Base-by-base conservation (phyloP, 2,329 filamentous ascomycete genomes). In the Fusarium pseudograminearum region DNA sequence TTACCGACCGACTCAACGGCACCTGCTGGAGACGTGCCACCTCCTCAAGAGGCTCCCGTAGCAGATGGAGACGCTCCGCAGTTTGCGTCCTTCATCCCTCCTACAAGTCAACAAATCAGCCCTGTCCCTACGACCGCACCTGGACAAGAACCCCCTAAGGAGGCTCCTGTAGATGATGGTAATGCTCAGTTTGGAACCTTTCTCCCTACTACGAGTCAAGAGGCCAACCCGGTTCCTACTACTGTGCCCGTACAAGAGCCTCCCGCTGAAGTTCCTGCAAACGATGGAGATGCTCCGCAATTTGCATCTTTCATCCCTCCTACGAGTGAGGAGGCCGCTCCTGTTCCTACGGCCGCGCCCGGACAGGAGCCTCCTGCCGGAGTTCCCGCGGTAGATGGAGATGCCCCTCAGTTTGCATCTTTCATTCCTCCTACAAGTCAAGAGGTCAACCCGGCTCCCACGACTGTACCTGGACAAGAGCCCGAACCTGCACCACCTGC, bases 261-360 rank as follows among this genome's bases (percentile, higher is more conserved):
- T 33, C 55, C 59, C 5, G 38, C 22, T 11, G 47, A 28, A 14
- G 64, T 53, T 38, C 42, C 52, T 45, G 46, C 46, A 26, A 38
- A 20, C 28, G 56, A 69, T 41, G 65, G 54, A 36, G 54, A 51
- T 22, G 30, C 44, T 33, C 68, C 68, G 11, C 40, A 57, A 7
- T 71, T 71, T 48, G 68, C 68, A 42, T 69, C 68, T 24, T 61
- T 71, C 44, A 57, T 71, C 42, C 36, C 56, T 11, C 45, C 53
- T 44, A 52, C 61, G 44, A 69, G 41, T 10, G 64, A 69, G 31
- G 65, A 51, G 36, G 34, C n/a, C 36, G 40, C 34, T 8, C 60
- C 45, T 14, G n/a, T 46, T 47, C 46, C 68, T 44, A 71, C 68
- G 3, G 53, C 44, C 50, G 44, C 41, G 44, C 47, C 56, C 44